Conservation (phyloP, 176 grass and related monocot species). For the Raddia distichophylla region DNA sequence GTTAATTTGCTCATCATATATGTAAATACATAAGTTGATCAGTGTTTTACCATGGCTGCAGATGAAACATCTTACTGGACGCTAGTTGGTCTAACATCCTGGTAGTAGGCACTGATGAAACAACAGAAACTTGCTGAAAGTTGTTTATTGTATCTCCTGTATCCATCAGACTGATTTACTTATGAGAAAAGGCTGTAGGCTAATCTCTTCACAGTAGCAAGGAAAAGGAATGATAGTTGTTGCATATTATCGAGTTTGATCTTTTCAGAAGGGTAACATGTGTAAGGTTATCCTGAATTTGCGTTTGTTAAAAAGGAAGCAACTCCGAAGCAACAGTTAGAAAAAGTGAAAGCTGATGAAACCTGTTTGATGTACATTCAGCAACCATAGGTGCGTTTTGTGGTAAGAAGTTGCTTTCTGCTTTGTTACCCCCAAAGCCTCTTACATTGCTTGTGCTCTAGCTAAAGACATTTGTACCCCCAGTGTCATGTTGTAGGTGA, state of each 20-base stretch:
- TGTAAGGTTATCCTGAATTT: conserved; percentile 33
- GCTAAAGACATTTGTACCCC: conserved; percentile 25
- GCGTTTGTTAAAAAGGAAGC: conserved; percentile 42
- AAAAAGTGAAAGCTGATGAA: conserved; percentile 54
- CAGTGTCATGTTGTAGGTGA: conserved; percentile 39
- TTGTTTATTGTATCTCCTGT: conserved; percentile 47
- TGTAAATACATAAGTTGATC: background rate
- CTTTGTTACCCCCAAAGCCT: conserved; percentile 40
- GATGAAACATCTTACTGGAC: conserved; percentile 49
- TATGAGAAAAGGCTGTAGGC: conserved; percentile 56
- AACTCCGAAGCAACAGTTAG: conserved; percentile 28
- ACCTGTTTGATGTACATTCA: conserved; percentile 53
- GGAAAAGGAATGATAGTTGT: conserved; percentile 43
- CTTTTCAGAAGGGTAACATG: conserved; percentile 16
- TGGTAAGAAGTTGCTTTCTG: conserved; percentile 51
- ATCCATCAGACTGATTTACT: conserved; percentile 46
- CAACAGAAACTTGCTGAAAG: conserved; percentile 38
- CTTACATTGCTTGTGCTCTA: conserved; percentile 27
- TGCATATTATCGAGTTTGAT: conserved; percentile 43
- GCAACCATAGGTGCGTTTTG: conserved; percentile 51
- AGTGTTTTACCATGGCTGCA: conserved; percentile 41
- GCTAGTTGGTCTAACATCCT: conserved; percentile 79
- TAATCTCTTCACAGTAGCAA: conserved; percentile 53
- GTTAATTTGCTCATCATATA: conserved; percentile 28
- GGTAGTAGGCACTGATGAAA: conserved; percentile 74